A percentile compares a stretch with the other conserved stretches of the same genome.
These are phyloP conservation scores for Colletotrichum gloeosporioides DNA, from an alignment of 2,329 filamentous ascomycete genomes.

Conservation along the genomic window DNA sequence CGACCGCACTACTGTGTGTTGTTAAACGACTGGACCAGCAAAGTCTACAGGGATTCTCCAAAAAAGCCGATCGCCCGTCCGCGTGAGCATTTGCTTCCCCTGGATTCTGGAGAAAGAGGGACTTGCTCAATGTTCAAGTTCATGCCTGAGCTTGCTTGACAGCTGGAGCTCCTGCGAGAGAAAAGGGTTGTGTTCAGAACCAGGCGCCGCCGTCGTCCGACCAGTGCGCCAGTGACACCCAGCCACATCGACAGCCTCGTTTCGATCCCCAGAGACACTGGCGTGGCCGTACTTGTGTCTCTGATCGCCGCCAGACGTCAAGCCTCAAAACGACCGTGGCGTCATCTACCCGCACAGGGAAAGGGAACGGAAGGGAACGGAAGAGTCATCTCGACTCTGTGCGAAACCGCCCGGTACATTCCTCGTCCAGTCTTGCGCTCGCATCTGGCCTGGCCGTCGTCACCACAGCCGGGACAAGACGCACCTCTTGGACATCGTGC, in stretches of 20 bases:
- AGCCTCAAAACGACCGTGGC: not conserved
- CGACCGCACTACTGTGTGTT: not conserved
- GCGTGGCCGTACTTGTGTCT: not conserved
- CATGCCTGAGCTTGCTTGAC: not conserved
- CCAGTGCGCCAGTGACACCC: not conserved
- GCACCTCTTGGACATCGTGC: not conserved
- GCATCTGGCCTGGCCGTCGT: not conserved
- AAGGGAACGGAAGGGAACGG: not conserved
- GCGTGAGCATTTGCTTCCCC: not conserved
- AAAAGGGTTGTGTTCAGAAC: too few relatives aligned
- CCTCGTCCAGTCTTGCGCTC: not conserved
- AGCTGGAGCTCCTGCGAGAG: not conserved
- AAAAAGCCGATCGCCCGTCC: not conserved
- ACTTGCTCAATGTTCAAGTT: not conserved
- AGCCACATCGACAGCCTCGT: slow-evolving; percentile 2
- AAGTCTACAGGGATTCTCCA: slow-evolving; percentile 8
- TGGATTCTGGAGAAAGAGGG: not conserved
- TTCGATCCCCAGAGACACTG: not conserved
- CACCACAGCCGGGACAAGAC: not conserved
- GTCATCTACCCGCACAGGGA: not conserved
- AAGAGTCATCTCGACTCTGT: not conserved
- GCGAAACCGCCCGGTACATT: not conserved
- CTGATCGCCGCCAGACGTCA: not conserved
- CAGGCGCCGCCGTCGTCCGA: not conserved
- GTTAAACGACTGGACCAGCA: not conserved